Evolutionary conservation across 2,329 filamentous ascomycete genomes (phyloP), one percentile per base, ranked within the genome.

Genomic region (Trichophyton mentagrophytes): DNA sequence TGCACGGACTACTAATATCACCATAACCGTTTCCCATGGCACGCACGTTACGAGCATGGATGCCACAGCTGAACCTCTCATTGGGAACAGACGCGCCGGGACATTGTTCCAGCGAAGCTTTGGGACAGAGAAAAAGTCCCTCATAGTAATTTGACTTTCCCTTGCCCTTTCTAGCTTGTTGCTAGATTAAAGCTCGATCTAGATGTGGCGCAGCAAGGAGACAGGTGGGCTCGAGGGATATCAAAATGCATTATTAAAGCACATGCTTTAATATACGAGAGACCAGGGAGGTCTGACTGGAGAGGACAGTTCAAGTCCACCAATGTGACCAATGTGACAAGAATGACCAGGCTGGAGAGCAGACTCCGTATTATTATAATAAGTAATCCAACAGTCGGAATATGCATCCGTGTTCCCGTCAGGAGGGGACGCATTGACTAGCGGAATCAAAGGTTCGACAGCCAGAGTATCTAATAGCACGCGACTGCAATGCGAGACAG

Each of bases 401-500:
- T 44, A 15, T n/a, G 6, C n/a, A 44, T 44, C n/a, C 46, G n/a
- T 13, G 11, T 17, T 25, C 9, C 22, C 17, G 46, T 51, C 15
- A 49, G 20, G 46, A 49, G 46, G 22, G 20, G 22, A 13, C 3
- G 13, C 22, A 27, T 25, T 22, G 22, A 20, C 11, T 27, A 27
- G 49, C 11, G 22, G 49, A 53, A 53, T n/a, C 49, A 53, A 17
- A 53, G 49, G 49, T 53, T 53, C 49, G 25, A 53, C 15, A 5
- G 49, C 49, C 49, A 15, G 17, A n/a, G 49, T 53, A 53, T 27
- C 49, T 53, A 53, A 53, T 53, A 53, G 49, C 49, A 53, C 49
- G 49, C 44, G 44, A 47, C n/a, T 47, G 44, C 44, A 47, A 25
- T 47, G 49, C 25, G 30, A 33, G 49, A 4, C 17, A 51, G 46